Base-by-base conservation (phyloP, 202 grass and related monocot genomes). In the Hordeum pubiflorum region DNA sequence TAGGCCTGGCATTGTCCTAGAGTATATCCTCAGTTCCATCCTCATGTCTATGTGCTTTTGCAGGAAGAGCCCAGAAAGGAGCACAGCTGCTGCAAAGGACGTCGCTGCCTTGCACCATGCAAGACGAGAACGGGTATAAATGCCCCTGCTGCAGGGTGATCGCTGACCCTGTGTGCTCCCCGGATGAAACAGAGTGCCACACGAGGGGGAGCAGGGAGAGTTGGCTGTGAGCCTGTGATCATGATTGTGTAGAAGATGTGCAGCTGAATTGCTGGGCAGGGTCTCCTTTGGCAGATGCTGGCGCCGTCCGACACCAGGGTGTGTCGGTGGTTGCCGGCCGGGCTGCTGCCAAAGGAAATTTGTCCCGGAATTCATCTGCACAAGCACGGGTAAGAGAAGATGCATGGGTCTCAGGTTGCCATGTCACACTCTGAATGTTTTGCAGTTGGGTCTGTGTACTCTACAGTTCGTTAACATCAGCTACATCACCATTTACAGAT, bases 261-360 rank as follows among this genome's bases (percentile, higher is more conserved):
- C 85, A 88, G 20, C 36, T 85, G 89, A 55, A 91, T 91, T 91
- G 23, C 85, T 34, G 81, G 77, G 85, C 85, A 85, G 68, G 54
- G 66, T 81, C 50, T 87, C 81, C 81, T 87, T 81, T 84, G 89
- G 81, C 56, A 86, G 84, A 63, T 76, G 75, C 40, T 23, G 56
- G 9, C 58, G 10, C 58, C 10, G 4, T 14, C 58, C 10, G 58
- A 60, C 23, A 29, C 15, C 48, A 1, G 5, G 0, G 48, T n/a
- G 44, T 26, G 67, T 3, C 12, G 18, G 17, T 9, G 15, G 10
- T 37, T 57, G 15, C 10, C 3, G 1, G 17, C 4, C 72, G 3
- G 65, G 13, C 65, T 69, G 21, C 78, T 87, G 85, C 85, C 81
- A 79, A 87, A 87, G 85, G 78, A 91, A 87, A 85, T 81, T 87